phyloP scores from a whole-genome alignment of 164 flowering plant species.

The Hamamelis virginiana region DNA sequence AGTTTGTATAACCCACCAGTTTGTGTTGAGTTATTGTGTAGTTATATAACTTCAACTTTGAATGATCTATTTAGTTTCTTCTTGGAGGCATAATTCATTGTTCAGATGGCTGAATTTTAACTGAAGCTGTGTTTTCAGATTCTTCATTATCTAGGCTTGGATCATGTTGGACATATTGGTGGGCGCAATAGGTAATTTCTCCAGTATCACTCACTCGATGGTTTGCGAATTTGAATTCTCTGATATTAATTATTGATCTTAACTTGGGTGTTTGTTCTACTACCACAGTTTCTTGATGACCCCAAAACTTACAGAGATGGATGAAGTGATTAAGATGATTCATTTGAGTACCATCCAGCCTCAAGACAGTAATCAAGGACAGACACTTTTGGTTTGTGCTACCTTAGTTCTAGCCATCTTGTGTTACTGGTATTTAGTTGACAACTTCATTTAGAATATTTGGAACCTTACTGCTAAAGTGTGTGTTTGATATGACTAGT shows the following conservation, averaged over 20 bases:
- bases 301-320: constrained; percentile 92
- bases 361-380: constrained; percentile 26
- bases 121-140: constrained; percentile 53
- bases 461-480: neutral
- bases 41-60: neutral
- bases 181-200: constrained; percentile 75
- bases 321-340: constrained; percentile 73
- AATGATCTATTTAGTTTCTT: neutral
- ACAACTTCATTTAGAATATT: neutral
- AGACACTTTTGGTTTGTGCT: constrained; percentile 84
- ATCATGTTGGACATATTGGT: constrained; percentile 97
- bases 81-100: neutral
- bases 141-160: constrained; percentile 97
- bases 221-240: neutral
- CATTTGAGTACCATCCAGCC: constrained; percentile 38
- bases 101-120: constrained; percentile 9
- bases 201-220: neutral
- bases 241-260: constrained; percentile 3
- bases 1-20: too few relatives aligned
- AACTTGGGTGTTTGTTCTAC: constrained; percentile 15
- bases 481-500: neutral
- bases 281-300: constrained; percentile 65
- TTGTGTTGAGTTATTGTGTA: neutral
- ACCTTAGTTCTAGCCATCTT: constrained; percentile 10
- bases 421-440: constrained; percentile 6